Percentiles rank a stretch among this genome's conserved stretches.
phyloP scores from a whole-genome alignment of 495 filamentous ascomycete species.

The Clohesyomyces aquaticus region DNA sequence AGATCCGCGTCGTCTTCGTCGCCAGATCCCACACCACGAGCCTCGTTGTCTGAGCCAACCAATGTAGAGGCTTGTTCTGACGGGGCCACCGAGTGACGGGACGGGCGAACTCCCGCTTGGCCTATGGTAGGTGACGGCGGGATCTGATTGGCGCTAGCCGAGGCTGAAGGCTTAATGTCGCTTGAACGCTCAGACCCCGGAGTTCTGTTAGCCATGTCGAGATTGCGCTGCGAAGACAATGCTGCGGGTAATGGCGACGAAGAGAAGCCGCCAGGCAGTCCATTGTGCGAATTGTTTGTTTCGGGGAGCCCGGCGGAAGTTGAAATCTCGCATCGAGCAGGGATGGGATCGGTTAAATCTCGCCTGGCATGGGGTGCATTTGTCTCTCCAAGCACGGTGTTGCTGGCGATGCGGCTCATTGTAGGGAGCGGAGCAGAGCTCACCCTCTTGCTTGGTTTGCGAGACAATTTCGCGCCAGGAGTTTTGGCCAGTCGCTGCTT shows the following conservation, averaged over 20 bases:
- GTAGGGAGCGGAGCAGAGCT: conserved; percentile 43
- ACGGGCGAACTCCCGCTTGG: conserved; percentile 35
- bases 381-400: conserved; percentile 33
- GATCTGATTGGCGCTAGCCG: conserved; percentile 26
- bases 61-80: conserved; percentile 82
- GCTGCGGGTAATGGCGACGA: conserved; percentile 26
- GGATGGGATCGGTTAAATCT: conserved; percentile 44
- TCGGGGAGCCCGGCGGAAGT: conserved; percentile 25
- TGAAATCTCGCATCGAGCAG: conserved; percentile 38
- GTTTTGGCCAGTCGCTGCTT: conserved; percentile 39
- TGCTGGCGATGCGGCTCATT: conserved; percentile 42
- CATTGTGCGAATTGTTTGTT: conserved; percentile 11
- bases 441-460: conserved; percentile 37
- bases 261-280: conserved; percentile 11
- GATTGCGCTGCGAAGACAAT: conserved; percentile 16
- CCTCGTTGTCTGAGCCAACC: conserved; percentile 80
- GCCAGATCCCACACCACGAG: conserved; percentile 70
- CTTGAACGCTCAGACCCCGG: conserved; percentile 31
- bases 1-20: conserved; percentile 88
- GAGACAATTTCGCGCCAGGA: conserved; percentile 34
- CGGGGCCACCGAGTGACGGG: conserved; percentile 48
- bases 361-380: conserved; percentile 42
- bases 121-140: conserved; percentile 46
- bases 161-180: conserved; percentile 17
- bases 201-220: conserved; percentile 5